These are phyloP conservation scores for Eutrema yunnanense DNA, from an alignment of 345 rosid genomes.

Conservation along the genomic window DNA sequence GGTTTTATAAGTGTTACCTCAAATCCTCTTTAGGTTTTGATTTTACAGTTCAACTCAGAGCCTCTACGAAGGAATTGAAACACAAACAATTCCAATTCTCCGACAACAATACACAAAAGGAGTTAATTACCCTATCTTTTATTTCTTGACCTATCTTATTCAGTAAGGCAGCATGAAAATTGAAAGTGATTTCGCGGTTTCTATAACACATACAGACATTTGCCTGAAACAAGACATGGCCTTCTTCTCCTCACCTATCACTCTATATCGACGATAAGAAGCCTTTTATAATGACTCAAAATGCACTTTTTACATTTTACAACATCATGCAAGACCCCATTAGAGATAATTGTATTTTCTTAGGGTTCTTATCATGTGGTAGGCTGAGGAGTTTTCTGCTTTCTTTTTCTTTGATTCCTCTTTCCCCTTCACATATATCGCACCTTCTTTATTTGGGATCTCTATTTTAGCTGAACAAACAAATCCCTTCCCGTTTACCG, in stretches of 20 bases:
- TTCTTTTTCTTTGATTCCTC: conserved; percentile 44
- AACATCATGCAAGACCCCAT: conserved; percentile 17
- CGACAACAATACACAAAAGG: no score
- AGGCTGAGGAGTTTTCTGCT: conserved; percentile 70
- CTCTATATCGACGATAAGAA: not conserved
- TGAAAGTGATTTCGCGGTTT: no score
- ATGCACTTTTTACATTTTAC: not conserved
- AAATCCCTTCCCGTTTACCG: conserved; percentile 39
- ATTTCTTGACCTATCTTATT: no score
- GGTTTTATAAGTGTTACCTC: no score
- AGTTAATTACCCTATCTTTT: no score
- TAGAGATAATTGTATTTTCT: conserved; percentile 29
- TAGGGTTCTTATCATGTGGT: conserved; percentile 45
- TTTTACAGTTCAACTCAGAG: no score
- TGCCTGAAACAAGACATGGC: conserved; percentile 2
- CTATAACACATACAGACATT: not conserved
- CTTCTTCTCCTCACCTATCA: not conserved
- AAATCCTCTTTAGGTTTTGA: no score
- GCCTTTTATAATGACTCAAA: not conserved
- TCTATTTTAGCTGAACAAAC: conserved; percentile 46
- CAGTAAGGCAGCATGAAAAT: no score
- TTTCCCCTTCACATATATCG: conserved; percentile 40
- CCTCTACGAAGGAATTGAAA: no score
- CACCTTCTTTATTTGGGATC: conserved; percentile 34
- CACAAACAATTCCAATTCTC: no score